Percentiles rank a stretch among this genome's conserved stretches.
Evolutionary conservation across 345 rosid species (phyloP).

Genomic region (Euphorbia tirucalli): DNA sequence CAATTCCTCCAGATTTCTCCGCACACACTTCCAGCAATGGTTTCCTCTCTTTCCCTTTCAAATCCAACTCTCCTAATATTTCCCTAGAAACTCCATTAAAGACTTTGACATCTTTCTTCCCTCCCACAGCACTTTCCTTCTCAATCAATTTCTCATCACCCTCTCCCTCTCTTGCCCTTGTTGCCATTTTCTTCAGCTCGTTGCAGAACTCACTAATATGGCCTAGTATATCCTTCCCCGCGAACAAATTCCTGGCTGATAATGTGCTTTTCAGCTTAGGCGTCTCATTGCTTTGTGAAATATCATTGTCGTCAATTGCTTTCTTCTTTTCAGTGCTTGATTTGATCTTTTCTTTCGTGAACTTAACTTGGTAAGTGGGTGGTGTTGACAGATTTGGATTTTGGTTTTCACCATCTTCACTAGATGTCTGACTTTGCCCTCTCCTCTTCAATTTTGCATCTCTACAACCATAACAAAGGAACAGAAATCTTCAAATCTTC

Average conservation of each 20-base stretch:
- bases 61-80: slow-evolving; percentile 33
- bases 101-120: slow-evolving; percentile 12
- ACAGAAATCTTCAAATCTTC: background rate
- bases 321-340: slow-evolving; percentile 58
- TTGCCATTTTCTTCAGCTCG: slow-evolving; percentile 76
- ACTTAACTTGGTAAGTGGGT: slow-evolving; percentile 40
- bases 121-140: slow-evolving; percentile 34
- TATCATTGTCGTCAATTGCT: slow-evolving; percentile 31
- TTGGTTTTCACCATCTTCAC: slow-evolving; percentile 61
- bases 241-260: slow-evolving; percentile 79
- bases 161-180: slow-evolving; percentile 65
- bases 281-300: slow-evolving; percentile 29
- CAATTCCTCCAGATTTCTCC: slow-evolving; percentile 35
- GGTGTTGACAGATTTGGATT: slow-evolving; percentile 60
- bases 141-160: slow-evolving; percentile 28
- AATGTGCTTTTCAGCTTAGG: slow-evolving; percentile 63
- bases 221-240: slow-evolving; percentile 65
- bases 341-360: slow-evolving; percentile 49
- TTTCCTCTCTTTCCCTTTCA: slow-evolving; percentile 52
- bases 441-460: slow-evolving; percentile 53
- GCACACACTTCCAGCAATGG: slow-evolving; percentile 49
- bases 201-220: slow-evolving; percentile 83
- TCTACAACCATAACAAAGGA: slow-evolving; percentile 25
- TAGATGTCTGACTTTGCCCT: slow-evolving; percentile 45
- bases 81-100: slow-evolving; percentile 33